Conservation (phyloP, 179 eudicot species). For the Drosera spatulata region DNA sequence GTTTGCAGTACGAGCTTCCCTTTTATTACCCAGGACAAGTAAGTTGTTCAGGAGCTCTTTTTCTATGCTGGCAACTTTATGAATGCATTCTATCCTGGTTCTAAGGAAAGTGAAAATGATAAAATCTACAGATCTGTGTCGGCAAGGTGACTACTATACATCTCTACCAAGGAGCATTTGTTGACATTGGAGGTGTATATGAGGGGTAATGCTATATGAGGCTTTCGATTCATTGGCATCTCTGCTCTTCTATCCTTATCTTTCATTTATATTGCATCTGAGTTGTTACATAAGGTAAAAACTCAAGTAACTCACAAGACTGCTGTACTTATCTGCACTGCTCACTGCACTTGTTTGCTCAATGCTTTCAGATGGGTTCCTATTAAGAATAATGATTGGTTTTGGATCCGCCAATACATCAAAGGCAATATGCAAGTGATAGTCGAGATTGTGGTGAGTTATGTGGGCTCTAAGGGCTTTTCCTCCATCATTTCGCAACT, state of each 20-base stretch:
- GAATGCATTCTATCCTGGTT: no score
- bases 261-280: no score
- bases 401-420: constrained; percentile 95
- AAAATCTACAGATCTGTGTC: constrained; percentile 57
- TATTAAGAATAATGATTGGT: constrained; percentile 93
- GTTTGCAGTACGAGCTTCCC: constrained; percentile 95
- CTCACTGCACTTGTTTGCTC: constrained; percentile 4
- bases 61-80: no score
- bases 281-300: no score
- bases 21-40: constrained; percentile 98
- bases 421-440: constrained; percentile 91
- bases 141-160: constrained; percentile 90
- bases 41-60: constrained; percentile 21
- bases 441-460: constrained; percentile 88
- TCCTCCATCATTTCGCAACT: no score
- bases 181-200: constrained; percentile 97
- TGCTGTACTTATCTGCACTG: no score
- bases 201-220: constrained; percentile 57
- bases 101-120: no score
- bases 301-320: no score
- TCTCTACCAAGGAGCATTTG: constrained; percentile 96
- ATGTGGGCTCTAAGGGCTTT: neutral
- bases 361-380: constrained; percentile 83
- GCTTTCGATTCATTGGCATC: no score
- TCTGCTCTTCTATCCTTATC: no score